phyloP scores from a whole-genome alignment of 2,329 filamentous ascomycete genomes.

The Paecilomyces sp. region DNA sequence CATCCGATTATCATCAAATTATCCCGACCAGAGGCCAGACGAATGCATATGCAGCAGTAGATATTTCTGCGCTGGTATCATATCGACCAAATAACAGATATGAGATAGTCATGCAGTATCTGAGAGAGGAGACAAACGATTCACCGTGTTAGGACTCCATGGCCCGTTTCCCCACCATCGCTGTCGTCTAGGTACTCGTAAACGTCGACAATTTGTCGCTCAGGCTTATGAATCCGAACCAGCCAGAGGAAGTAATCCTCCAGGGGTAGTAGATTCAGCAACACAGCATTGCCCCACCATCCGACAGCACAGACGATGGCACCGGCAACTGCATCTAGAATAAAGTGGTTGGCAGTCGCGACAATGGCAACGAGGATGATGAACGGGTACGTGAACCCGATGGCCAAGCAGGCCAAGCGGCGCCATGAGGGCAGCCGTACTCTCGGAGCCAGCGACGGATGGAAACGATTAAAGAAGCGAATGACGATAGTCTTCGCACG shows the following conservation, averaged over 20 bases:
- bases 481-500: conserved; percentile 29
- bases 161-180: conserved; percentile 11
- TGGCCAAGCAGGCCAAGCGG: conserved; percentile 41
- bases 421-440: conserved; percentile 42
- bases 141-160: conserved; percentile 8
- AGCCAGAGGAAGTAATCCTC: conserved; percentile 63
- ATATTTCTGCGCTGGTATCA: background rate
- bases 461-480: conserved; percentile 21
- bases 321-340: conserved; percentile 64
- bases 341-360: conserved; percentile 65
- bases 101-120: background rate
- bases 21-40: background rate
- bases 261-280: conserved; percentile 58
- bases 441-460: conserved; percentile 9
- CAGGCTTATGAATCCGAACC: conserved; percentile 59
- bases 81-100: background rate
- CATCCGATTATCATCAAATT: background rate
- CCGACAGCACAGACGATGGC: conserved; percentile 58
- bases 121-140: background rate
- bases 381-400: conserved; percentile 58
- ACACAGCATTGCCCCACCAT: conserved; percentile 48
- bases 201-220: conserved; percentile 13
- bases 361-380: conserved; percentile 62
- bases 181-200: conserved; percentile 13
- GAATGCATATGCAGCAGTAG: background rate